These are phyloP conservation scores for Tulasnella sp. DNA, from an alignment of 768 basidiomycete species.

Conservation along the genomic window DNA sequence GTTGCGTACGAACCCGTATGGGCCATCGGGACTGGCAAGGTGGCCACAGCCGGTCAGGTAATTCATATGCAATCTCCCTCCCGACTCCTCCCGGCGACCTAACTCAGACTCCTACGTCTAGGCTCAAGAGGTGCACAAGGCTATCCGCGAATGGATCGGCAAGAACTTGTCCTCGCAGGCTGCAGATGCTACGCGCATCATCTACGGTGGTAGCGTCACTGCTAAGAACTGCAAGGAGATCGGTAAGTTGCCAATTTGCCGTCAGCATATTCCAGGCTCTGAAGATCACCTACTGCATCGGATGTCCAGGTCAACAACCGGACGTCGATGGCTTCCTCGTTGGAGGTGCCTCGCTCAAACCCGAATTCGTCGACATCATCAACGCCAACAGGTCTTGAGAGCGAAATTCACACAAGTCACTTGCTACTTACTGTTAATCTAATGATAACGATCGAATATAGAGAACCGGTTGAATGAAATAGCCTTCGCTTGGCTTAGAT, in stretches of 20 bases:
- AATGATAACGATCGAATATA: not conserved
- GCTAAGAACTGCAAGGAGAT: slow-evolving; percentile 88
- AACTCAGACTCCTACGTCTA: slow-evolving; percentile 47
- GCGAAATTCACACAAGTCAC: not conserved
- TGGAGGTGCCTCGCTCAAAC: slow-evolving; percentile 96
- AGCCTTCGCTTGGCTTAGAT: not conserved
- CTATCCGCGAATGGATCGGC: slow-evolving; percentile 75
- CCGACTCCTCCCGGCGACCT: not conserved
- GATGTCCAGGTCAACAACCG: slow-evolving; percentile 59
- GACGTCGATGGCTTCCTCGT: slow-evolving; percentile 99
- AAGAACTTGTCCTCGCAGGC: slow-evolving; percentile 66
- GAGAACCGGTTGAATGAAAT: not conserved
- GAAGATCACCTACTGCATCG: not conserved
- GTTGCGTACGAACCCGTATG: slow-evolving; percentile 97
- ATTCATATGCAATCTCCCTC: not conserved
- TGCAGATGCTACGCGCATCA: slow-evolving; percentile 76
- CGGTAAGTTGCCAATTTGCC: slow-evolving; percentile 54
- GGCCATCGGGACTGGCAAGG: slow-evolving; percentile 98
- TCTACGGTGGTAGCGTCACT: slow-evolving; percentile 95
- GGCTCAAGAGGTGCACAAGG: slow-evolving; percentile 89
- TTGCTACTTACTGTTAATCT: not conserved
- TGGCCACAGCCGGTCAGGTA: slow-evolving; percentile 71
- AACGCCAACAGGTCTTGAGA: slow-evolving; percentile 47
- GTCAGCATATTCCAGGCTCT: not conserved
- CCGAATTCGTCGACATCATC: slow-evolving; percentile 92